Evolutionary conservation across 768 basidiomycete species (phyloP).

Genomic region (Holtermannia corniformis): DNA sequence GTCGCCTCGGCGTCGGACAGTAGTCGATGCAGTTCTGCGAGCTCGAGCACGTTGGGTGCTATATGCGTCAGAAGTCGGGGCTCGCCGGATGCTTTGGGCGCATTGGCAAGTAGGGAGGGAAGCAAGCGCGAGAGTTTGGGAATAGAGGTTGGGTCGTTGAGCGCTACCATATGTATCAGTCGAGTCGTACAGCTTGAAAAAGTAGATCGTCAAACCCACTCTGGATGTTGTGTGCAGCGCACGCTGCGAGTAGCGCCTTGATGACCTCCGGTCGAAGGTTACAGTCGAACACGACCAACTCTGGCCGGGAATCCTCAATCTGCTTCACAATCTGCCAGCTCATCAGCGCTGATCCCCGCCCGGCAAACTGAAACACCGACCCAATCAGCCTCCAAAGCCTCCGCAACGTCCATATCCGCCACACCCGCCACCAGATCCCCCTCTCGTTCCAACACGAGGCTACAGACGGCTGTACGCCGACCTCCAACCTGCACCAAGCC

Average conservation of each 20-base stretch:
- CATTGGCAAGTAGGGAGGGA: constrained; percentile 44
- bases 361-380: constrained; percentile 46
- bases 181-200: too few species aligned
- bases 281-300: constrained; percentile 38
- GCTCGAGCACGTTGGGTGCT: constrained; percentile 79
- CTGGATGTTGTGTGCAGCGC: constrained; percentile 46
- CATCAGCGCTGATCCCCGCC: neutral
- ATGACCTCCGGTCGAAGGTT: constrained; percentile 47
- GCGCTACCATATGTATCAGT: constrained; percentile 51
- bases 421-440: constrained; percentile 75
- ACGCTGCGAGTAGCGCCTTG: constrained; percentile 48
- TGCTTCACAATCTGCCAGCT: constrained; percentile 48
- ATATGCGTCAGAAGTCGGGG: constrained; percentile 52
- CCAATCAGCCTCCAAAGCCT: constrained; percentile 46
- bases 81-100: constrained; percentile 1
- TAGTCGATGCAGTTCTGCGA: constrained; percentile 45
- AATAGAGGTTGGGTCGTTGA: constrained; percentile 92
- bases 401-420: constrained; percentile 71
- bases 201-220: too few species aligned
- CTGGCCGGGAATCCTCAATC: constrained; percentile 44
- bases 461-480: constrained; percentile 69
- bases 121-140: constrained; percentile 65
- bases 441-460: constrained; percentile 62
- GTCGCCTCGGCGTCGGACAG: constrained; percentile 44
- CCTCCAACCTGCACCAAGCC: constrained; percentile 50